phyloP scores from a whole-genome alignment of 2,329 filamentous ascomycete species.

The Cercospora citrullina region DNA sequence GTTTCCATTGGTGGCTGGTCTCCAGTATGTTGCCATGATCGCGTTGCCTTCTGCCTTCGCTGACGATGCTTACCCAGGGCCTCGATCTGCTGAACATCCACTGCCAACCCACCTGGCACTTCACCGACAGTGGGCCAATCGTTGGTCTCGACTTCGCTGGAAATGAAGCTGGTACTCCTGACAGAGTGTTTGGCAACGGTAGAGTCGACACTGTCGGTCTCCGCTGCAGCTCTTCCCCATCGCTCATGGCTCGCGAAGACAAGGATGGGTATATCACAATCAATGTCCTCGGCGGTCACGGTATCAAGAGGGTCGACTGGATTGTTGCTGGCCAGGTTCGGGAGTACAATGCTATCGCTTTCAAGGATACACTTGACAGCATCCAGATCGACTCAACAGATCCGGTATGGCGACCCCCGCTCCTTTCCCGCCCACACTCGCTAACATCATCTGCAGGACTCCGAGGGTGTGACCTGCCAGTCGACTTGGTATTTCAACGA shows the following conservation, averaged over 20 bases:
- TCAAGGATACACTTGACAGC: not conserved
- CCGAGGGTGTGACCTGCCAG: not conserved
- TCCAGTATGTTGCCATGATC: not conserved
- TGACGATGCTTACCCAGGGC: not conserved
- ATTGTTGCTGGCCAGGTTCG: not conserved
- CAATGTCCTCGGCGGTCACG: not conserved
- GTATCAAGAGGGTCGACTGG: not conserved
- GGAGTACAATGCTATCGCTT: not conserved
- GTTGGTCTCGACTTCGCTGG: not conserved
- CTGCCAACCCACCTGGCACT: slow-evolving; percentile 1
- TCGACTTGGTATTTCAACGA: not conserved
- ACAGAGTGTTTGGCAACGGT: not conserved
- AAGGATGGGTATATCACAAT: not conserved
- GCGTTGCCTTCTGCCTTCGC: not conserved
- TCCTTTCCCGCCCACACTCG: not conserved
- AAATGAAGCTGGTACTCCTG: not conserved
- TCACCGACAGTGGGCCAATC: not conserved
- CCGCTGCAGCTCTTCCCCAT: not conserved
- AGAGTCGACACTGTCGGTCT: not conserved
- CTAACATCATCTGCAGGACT: not conserved
- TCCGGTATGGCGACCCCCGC: not conserved
- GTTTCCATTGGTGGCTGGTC: not conserved
- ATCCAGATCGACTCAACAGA: not conserved
- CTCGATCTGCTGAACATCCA: not conserved
- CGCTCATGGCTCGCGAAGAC: not conserved